These are phyloP conservation scores for Trichoderma sp. DNA, from an alignment of 2,329 filamentous ascomycete genomes.

Conservation along the genomic window DNA sequence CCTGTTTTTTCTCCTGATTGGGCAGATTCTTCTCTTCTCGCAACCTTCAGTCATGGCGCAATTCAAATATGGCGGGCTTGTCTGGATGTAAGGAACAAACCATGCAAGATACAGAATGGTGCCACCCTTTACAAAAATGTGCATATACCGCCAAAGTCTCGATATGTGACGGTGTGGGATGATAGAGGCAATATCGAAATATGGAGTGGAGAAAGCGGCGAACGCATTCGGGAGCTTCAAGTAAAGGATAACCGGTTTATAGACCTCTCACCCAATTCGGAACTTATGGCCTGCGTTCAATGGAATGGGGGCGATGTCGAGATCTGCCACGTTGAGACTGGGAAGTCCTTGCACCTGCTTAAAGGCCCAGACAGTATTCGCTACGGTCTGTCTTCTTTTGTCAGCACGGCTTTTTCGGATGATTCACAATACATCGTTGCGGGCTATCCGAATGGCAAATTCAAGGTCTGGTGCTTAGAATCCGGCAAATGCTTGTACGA, in stretches of 20 bases:
- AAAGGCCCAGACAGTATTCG: too few relatives aligned
- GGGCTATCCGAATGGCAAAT: rapidly evolving
- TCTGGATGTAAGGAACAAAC: not conserved
- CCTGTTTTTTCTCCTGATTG: not conserved
- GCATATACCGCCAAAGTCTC: not conserved
- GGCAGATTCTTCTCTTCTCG: not conserved
- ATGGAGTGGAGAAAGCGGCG: not conserved
- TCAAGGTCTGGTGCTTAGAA: not conserved
- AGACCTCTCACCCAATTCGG: not conserved
- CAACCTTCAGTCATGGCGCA: not conserved
- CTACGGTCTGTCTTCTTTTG: too few relatives aligned
- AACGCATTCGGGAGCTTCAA: not conserved
- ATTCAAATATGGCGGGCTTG: not conserved
- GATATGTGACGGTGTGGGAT: not conserved
- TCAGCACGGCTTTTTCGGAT: not conserved
- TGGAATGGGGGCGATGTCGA: not conserved
- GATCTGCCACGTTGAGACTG: not conserved
- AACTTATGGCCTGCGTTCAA: not conserved
- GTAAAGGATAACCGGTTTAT: too few relatives aligned
- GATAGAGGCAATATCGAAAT: not conserved
- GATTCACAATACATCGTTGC: not conserved
- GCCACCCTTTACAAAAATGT: too few relatives aligned
- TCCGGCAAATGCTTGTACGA: not conserved
- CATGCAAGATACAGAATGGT: too few relatives aligned
- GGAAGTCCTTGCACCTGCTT: not conserved